phyloP scores from a whole-genome alignment of 2,329 filamentous ascomycete species.

The Aureobasidium zeae region DNA sequence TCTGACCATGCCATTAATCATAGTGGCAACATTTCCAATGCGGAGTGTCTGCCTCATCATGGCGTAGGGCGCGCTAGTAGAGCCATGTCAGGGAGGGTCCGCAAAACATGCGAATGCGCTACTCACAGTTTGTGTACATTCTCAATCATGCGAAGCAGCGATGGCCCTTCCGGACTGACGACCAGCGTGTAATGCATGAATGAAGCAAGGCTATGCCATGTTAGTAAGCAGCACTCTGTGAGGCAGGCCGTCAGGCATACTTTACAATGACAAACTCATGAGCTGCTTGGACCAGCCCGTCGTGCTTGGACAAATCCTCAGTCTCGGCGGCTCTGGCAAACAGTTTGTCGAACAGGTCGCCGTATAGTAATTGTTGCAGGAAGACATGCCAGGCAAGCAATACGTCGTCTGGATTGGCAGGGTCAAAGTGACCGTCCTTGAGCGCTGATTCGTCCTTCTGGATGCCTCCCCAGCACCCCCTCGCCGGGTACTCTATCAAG shows the following conservation, averaged over 20 bases:
- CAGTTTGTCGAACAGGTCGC: conserved; percentile 54
- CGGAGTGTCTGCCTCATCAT: conserved; percentile 64
- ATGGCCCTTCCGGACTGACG: conserved; percentile 64
- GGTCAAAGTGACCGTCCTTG: conserved; percentile 44
- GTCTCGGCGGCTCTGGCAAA: conserved; percentile 53
- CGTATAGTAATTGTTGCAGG: conserved; percentile 58
- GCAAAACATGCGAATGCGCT: neutral
- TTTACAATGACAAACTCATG: conserved; percentile 62
- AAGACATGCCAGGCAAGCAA: conserved; percentile 57
- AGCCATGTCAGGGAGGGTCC: neutral
- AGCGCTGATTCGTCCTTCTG: conserved; percentile 30
- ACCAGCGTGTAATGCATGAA: conserved; percentile 66
- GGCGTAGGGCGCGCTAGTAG: conserved; percentile 49
- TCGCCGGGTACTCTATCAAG: conserved; percentile 58
- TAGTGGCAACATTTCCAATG: conserved; percentile 69
- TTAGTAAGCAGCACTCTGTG: neutral
- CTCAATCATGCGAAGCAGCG: conserved; percentile 60
- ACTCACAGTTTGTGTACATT: conserved; percentile 54
- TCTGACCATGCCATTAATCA: conserved; percentile 67
- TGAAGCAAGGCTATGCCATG: conserved; percentile 53
- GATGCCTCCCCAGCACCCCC: conserved; percentile 57
- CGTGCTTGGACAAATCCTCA: conserved; percentile 54
- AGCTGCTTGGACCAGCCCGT: conserved; percentile 52
- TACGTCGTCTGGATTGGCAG: conserved; percentile 50
- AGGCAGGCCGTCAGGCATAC: conserved; percentile 36